phyloP scores from a whole-genome alignment of 2,329 filamentous ascomycete species.

The Monosporascus cannonballus region DNA sequence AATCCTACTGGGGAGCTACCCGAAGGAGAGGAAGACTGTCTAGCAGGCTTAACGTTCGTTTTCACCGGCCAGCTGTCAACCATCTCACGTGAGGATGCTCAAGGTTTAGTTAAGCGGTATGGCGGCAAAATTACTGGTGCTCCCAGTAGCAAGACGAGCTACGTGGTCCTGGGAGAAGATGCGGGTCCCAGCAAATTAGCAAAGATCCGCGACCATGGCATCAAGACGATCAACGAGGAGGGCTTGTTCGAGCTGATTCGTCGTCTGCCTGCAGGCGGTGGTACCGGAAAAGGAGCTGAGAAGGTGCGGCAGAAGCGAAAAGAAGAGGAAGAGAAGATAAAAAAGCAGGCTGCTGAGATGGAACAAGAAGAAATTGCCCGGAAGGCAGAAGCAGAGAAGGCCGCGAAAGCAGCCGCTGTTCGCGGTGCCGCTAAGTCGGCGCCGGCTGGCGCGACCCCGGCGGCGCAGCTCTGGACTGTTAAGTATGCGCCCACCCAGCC shows the following conservation, averaged over 20 bases:
- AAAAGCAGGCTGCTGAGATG: constrained; percentile 76
- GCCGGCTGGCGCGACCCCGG: constrained; percentile 33
- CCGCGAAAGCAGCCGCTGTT: constrained; percentile 43
- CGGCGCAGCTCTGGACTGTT: constrained; percentile 78
- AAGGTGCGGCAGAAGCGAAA: constrained; percentile 80
- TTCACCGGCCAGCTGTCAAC: constrained; percentile 85
- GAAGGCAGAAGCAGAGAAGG: constrained; percentile 46
- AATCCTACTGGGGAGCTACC: constrained; percentile 62
- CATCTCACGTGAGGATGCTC: constrained; percentile 77
- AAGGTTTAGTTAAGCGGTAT: constrained; percentile 83
- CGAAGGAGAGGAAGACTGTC: constrained; percentile 78
- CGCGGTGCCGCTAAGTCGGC: constrained; percentile 30
- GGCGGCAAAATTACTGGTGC: constrained; percentile 83
- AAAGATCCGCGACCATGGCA: constrained; percentile 71
- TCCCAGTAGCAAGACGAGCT: constrained; percentile 90
- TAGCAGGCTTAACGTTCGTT: constrained; percentile 85
- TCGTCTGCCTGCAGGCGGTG: constrained; percentile 75
- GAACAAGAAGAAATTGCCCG: constrained; percentile 68
- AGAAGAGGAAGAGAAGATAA: constrained; percentile 77
- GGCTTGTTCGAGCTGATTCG: constrained; percentile 84
- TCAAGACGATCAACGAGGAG: constrained; percentile 92
- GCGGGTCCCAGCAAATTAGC: constrained; percentile 89
- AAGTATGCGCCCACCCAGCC: constrained; percentile 88
- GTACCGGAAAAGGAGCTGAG: constrained; percentile 79
- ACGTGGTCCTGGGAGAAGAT: constrained; percentile 84